A percentile compares a stretch with the other conserved stretches of the same genome.
phyloP scores from a whole-genome alignment of 306 rosid genomes.

The Lathyrus sativus region DNA sequence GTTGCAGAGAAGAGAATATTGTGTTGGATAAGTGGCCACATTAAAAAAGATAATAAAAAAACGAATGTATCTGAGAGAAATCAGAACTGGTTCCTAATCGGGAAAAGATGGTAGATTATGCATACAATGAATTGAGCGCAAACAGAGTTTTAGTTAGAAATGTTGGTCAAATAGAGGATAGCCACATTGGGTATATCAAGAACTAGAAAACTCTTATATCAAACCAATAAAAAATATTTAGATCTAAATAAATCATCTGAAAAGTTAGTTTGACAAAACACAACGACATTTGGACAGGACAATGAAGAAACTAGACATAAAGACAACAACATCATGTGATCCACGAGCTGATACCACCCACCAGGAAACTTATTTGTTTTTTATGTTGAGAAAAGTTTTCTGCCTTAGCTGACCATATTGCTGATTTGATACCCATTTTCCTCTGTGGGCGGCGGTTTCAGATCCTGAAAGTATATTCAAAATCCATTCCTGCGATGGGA shows the following conservation, averaged over 20 bases:
- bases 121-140: background rate
- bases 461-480: slow-evolving; percentile 8
- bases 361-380: background rate
- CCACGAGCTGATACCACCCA: background rate
- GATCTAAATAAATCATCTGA: background rate
- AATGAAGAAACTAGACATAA: no score
- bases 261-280: background rate
- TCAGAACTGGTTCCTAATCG: background rate
- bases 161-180: background rate
- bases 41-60: slow-evolving; percentile 4
- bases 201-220: background rate
- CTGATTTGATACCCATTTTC: background rate
- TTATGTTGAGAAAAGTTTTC: slow-evolving; percentile 1
- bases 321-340: background rate
- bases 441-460: background rate
- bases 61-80: background rate
- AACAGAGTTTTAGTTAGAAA: background rate
- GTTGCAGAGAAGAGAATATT: background rate
- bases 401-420: background rate
- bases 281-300: no score
- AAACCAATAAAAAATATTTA: slow-evolving; percentile 15
- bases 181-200: background rate
- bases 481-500: background rate
- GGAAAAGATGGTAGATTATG: background rate
- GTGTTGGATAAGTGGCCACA: slow-evolving; percentile 1